phyloP scores from a whole-genome alignment of 1,139 yeast genomes.

The Blastobotrys indianensis region DNA sequence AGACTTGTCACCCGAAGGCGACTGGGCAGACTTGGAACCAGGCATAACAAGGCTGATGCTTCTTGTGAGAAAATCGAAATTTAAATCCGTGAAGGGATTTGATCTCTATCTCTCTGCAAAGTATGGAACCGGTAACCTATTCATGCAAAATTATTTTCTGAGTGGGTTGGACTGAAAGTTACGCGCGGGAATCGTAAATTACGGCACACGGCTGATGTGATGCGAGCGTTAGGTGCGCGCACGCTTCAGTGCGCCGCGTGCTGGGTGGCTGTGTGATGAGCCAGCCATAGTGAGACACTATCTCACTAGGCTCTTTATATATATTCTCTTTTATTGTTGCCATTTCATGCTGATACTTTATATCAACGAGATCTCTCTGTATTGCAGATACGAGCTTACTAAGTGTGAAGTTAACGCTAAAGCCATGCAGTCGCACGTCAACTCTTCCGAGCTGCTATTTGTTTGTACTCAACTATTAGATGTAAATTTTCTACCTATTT shows the following conservation, averaged over 20 bases:
- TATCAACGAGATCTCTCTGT: background rate
- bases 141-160: background rate
- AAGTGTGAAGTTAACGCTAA: too few relatives aligned
- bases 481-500: conserved; percentile 1
- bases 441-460: background rate
- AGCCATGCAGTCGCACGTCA: background rate
- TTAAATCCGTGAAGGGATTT: too few relatives aligned
- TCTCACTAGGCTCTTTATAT: too few relatives aligned
- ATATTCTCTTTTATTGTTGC: too few relatives aligned
- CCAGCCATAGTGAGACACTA: too few relatives aligned
- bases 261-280: too few relatives aligned
- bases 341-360: background rate
- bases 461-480: background rate
- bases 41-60: background rate
- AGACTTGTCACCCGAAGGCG: conserved; percentile 4
- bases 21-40: conserved; percentile 1
- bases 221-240: background rate
- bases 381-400: background rate
- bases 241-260: background rate
- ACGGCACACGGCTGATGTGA: too few relatives aligned
- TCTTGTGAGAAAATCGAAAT: background rate
- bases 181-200: conserved; percentile 2
- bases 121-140: too few relatives aligned
- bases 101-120: too few relatives aligned
- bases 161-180: conserved; percentile 5